Base-by-base conservation (phyloP, 2,329 filamentous ascomycete species). In the Dendrostoma leiphaemia region DNA sequence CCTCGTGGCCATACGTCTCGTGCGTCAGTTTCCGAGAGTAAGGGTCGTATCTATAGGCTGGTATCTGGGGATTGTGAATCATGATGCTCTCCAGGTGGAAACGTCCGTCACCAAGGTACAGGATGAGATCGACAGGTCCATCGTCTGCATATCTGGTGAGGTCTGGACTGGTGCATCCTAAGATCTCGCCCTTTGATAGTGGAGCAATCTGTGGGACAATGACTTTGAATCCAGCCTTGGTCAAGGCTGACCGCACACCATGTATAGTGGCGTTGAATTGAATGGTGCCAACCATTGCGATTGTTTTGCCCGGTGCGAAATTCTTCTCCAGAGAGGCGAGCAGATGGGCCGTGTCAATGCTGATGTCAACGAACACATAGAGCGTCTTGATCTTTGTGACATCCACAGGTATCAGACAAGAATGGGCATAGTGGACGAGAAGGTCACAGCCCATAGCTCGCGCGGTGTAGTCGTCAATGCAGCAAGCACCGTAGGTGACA, bases 241-340 rank as follows among this genome's bases (percentile, higher is more conserved):
- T 90, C 6, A 99, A 82, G 15, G 84, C 81, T 28, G 86, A 80
- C 59, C 86, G 85, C 13, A 96, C 84, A 15, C 90, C 90, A 71
- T 99, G 94, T 29, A 99, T 87, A 0, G 94, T 97, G 32, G 92
- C 90, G 72, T 99, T 99, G 80, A 99, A 99, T 70, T 99, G 94
- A 62, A 99, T 99, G 0, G 94, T 99, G 45, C 94, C 93, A 15
- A 99, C 93, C 62, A 97, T 82, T 5, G 94, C 94, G 54, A 99
- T 86, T 0, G 88, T 93, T 73, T 94, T 96, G 2, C 90, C 89
- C 0, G 86, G 74, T 2, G 85, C 79, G 68, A 97, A 96, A 68
- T 97, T 99, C 58, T 91, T 86, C 67, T 91, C 88, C 44, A 99
- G 79, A 0, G 92, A 94, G 8, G 89, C 88, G 48, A 97, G 74